Percentiles rank a stretch among this genome's conserved stretches.
Evolutionary conservation across 1,139 yeast genomes (phyloP).

Genomic region (Oligophagozyma castellii): DNA sequence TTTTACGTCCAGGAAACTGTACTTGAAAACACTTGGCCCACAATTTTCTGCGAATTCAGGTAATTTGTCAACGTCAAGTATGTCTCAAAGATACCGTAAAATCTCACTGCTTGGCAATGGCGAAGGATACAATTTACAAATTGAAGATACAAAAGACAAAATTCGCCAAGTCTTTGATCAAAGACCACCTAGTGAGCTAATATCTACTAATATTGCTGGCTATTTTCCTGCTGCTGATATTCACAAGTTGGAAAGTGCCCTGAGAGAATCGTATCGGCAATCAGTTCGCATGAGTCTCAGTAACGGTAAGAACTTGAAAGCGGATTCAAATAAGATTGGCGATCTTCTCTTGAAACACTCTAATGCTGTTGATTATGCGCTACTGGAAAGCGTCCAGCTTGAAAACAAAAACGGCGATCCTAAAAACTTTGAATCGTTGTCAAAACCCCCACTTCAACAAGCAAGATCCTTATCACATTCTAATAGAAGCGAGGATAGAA

Average conservation of each 20-base stretch:
- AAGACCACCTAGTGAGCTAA: slow-evolving; percentile 86
- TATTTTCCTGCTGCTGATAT: slow-evolving; percentile 81
- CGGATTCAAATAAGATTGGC: slow-evolving; percentile 35
- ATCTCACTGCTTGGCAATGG: slow-evolving; percentile 1
- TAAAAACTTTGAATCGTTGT: background rate
- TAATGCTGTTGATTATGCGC: slow-evolving; percentile 46
- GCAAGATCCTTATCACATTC: too few species aligned
- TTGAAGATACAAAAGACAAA: slow-evolving; percentile 16
- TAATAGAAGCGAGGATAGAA: slow-evolving; percentile 1
- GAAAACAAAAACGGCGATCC: slow-evolving; percentile 1
- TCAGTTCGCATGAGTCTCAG: slow-evolving; percentile 41
- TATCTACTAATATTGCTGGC: slow-evolving; percentile 78
- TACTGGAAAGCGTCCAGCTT: slow-evolving; percentile 17
- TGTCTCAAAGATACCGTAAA: slow-evolving; percentile 8
- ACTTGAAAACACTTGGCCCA: slow-evolving; percentile 16
- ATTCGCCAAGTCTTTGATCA: slow-evolving; percentile 64
- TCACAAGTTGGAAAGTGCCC: slow-evolving; percentile 61
- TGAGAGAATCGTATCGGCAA: slow-evolving; percentile 70
- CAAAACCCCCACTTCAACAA: background rate
- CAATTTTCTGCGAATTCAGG: too few species aligned
- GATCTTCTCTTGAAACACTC: slow-evolving; percentile 50
- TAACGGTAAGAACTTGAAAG: slow-evolving; percentile 9
- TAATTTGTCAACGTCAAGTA: too few species aligned
- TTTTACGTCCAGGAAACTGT: slow-evolving; percentile 42
- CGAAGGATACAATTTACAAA: slow-evolving; percentile 4